phyloP scores from a whole-genome alignment of 176 grass and related monocot species.

The Zizania latifolia region DNA sequence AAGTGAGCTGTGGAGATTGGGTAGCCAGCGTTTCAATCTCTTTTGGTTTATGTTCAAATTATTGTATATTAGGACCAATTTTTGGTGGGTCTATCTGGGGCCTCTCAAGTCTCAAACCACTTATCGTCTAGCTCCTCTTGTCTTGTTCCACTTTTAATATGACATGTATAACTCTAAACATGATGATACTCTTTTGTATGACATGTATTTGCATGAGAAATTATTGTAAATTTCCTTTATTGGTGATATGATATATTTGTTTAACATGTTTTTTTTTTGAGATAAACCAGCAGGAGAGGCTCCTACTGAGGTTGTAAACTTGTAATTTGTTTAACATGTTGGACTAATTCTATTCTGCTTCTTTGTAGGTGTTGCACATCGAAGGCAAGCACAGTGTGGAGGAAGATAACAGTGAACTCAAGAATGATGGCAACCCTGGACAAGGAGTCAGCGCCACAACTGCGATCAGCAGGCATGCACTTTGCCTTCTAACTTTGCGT shows the following conservation, averaged over 20 bases:
- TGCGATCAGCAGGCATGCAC: slow-evolving; percentile 41
- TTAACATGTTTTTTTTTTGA: not conserved
- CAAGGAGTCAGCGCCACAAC: slow-evolving; percentile 13
- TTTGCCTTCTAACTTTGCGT: slow-evolving; percentile 44
- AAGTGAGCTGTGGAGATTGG: not conserved
- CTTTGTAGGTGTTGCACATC: slow-evolving; percentile 8
- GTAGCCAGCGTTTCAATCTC: not conserved
- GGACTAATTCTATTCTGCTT: slow-evolving; percentile 4
- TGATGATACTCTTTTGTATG: not conserved
- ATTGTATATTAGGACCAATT: not conserved
- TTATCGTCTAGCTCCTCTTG: not conserved
- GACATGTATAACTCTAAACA: not conserved
- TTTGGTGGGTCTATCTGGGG: not conserved
- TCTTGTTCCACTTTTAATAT: not conserved
- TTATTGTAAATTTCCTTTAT: not conserved
- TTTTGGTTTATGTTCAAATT: not conserved
- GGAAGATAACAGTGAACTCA: slow-evolving; percentile 18
- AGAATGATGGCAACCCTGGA: not conserved
- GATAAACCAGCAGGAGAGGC: too few relatives aligned
- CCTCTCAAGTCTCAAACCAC: not conserved
- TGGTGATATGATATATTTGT: not conserved
- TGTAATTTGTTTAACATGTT: not conserved
- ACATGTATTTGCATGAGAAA: not conserved
- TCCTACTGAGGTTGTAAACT: too few relatives aligned
- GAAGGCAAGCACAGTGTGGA: slow-evolving; percentile 12